Evolutionary conservation across 2,329 filamentous ascomycete genomes (phyloP).

Genomic region (Aspergillus phoenicis): DNA sequence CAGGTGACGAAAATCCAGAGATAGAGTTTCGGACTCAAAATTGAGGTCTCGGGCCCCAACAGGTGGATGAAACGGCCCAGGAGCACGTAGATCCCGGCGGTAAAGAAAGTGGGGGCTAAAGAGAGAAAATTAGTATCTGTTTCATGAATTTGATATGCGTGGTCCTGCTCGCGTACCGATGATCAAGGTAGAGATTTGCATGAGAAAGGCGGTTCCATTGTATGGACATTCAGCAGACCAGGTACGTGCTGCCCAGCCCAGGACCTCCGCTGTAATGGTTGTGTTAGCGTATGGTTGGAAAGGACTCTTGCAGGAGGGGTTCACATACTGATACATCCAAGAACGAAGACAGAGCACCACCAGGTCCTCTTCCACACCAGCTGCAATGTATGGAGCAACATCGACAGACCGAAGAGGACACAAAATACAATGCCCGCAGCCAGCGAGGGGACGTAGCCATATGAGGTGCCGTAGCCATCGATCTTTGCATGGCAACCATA

Average conservation of each 20-base stretch:
- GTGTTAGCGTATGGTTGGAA: slow-evolving; percentile 6
- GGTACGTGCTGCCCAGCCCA: slow-evolving; percentile 54
- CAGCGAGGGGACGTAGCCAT: slow-evolving; percentile 39
- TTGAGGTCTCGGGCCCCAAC: slow-evolving; percentile 48
- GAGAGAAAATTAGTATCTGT: not conserved
- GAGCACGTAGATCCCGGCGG: slow-evolving; percentile 55
- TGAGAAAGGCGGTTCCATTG: slow-evolving; percentile 52
- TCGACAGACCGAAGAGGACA: slow-evolving; percentile 38
- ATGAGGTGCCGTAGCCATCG: slow-evolving; percentile 28
- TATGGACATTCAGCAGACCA: slow-evolving; percentile 55
- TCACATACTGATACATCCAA: slow-evolving; percentile 40
- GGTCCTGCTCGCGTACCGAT: slow-evolving; percentile 30
- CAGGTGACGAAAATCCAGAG: slow-evolving; percentile 56
- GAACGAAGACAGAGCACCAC: slow-evolving; percentile 42
- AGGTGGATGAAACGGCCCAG: slow-evolving; percentile 52
- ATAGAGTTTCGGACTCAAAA: slow-evolving; percentile 48
- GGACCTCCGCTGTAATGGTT: slow-evolving; percentile 39
- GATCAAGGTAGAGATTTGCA: slow-evolving; percentile 52
- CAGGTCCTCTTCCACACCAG: slow-evolving; percentile 41
- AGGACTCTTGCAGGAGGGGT: not conserved
- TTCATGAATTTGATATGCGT: not conserved
- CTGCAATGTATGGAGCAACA: slow-evolving; percentile 39
- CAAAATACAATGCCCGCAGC: slow-evolving; percentile 39
- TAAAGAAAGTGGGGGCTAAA: slow-evolving; percentile 53
- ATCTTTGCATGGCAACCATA: slow-evolving; percentile 32